Evolutionary conservation across 2,329 filamentous ascomycete species (phyloP), one percentile per base, ranked within the genome.

Genomic region (Arthroderma sp.): DNA sequence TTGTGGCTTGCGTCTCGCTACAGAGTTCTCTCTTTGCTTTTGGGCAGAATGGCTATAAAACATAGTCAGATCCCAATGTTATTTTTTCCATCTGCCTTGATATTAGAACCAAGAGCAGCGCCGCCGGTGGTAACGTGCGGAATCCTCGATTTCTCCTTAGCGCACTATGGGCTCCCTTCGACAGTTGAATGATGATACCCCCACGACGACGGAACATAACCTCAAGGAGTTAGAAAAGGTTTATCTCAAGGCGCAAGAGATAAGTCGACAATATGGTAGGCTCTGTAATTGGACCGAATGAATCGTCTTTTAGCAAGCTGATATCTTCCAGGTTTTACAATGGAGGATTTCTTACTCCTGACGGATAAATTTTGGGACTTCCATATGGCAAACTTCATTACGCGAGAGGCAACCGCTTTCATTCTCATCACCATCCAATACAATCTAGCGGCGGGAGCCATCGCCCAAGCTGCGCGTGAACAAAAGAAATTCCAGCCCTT

Each of bases 381-480:
- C 15, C 34, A 44, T 15, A 39, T 22, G 22, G 36, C 11, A 6
- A 31, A 31, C 33, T 28, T 39, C 27, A 29, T 31, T n/a, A 3
- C 29, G 5, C 8, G 11, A 11, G 34, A 44, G 6, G 36, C 28
- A 7, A 22, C n/a, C 38, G 34, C 42, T 28, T 31, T 32, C n/a
- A 39, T 36, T 39, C 29, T 44, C n/a, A 44, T 44, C 11, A 10
- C 15, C 9, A 44, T 44, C n/a, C 42, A 44, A 36, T 39, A 38
- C n/a, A 44, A 44, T 39, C 11, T 44, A 5, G 32, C 34, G 9
- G 29, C 30, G 5, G 42, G 42, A 30, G 30, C 34, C 5, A 29
- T 37, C n/a, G 42, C 42, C 7, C 42, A 27, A 31, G 32, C 34
- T n/a, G 42, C 36, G 2, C 15, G 7, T 8, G 31, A 28, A 22